phyloP scores from a whole-genome alignment of 371 early-diverging fungal species.

The Nematocida sp. region DNA sequence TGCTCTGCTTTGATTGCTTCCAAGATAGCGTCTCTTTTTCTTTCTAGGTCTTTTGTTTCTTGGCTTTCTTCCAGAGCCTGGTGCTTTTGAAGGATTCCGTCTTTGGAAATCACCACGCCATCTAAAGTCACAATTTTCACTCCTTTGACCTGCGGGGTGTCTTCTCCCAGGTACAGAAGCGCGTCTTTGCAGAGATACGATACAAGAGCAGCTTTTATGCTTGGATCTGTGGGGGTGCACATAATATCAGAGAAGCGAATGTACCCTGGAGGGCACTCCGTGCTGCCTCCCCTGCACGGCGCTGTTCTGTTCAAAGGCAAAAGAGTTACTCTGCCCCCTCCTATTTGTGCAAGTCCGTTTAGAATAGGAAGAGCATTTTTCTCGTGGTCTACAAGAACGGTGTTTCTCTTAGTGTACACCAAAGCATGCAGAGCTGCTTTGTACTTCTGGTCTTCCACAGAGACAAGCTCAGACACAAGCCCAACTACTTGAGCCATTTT shows the following conservation, averaged over 20 bases:
- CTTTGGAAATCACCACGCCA: slow-evolving; percentile 30
- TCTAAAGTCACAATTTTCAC: slow-evolving; percentile 41
- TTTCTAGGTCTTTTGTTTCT: slow-evolving; percentile 9
- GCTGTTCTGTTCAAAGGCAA: slow-evolving; percentile 9
- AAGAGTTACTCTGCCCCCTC: slow-evolving; percentile 44
- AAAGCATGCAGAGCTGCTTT: slow-evolving; percentile 22
- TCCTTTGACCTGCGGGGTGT: not conserved
- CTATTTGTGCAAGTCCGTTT: slow-evolving; percentile 30
- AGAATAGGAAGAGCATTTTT: slow-evolving; percentile 35
- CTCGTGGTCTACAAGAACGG: slow-evolving; percentile 22
- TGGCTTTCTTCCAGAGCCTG: not conserved
- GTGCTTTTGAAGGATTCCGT: slow-evolving; percentile 2
- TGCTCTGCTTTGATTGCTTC: slow-evolving; percentile 9
- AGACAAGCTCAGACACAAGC: slow-evolving; percentile 3
- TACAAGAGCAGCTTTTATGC: not conserved
- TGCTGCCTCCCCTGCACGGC: too few species aligned
- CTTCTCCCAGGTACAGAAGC: slow-evolving; percentile 5
- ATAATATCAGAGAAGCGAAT: slow-evolving; percentile 7
- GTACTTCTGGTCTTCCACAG: not conserved
- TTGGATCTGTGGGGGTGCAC: not conserved
- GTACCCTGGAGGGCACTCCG: not conserved
- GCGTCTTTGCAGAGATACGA: slow-evolving; percentile 19
- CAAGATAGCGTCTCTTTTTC: slow-evolving; percentile 13
- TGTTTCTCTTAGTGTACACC: slow-evolving; percentile 26
- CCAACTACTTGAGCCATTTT: slow-evolving; percentile 45